phyloP scores from a whole-genome alignment of 306 rosid genomes.

The Corylus avellana region DNA sequence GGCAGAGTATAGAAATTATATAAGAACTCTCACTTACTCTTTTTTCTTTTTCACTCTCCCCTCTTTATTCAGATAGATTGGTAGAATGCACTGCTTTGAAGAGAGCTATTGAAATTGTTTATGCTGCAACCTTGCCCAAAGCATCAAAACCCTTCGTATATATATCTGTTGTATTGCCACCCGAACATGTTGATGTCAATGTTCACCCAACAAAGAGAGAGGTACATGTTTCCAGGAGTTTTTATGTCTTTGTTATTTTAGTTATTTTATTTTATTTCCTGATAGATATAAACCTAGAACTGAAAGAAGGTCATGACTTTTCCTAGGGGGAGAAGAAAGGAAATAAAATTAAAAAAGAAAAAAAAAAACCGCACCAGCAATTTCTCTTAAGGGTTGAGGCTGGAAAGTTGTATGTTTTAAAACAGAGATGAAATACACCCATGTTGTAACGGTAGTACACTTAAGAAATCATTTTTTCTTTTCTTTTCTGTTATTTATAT shows the following conservation, averaged over 20 bases:
- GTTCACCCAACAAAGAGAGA: slow-evolving; percentile 96
- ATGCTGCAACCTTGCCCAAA: slow-evolving; percentile 91
- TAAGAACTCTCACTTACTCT: neutral
- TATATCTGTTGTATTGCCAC: slow-evolving; percentile 76
- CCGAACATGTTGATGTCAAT: slow-evolving; percentile 87
- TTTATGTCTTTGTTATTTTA: neutral
- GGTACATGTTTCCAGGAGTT: slow-evolving; percentile 42
- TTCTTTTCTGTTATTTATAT: neutral
- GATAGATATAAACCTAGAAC: neutral
- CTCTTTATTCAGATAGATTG: slow-evolving; percentile 69
- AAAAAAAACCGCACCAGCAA: neutral
- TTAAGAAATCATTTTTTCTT: too few species aligned
- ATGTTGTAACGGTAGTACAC: too few species aligned
- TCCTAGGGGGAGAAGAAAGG: neutral
- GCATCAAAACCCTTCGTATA: slow-evolving; percentile 93
- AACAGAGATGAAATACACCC: too few species aligned
- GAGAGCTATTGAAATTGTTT: slow-evolving; percentile 93
- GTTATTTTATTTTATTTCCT: neutral
- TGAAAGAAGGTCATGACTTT: neutral
- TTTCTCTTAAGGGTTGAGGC: neutral
- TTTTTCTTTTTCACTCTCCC: neutral
- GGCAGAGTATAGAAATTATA: neutral
- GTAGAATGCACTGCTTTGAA: slow-evolving; percentile 91
- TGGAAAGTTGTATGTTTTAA: neutral
- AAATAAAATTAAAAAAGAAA: neutral